phyloP scores from a whole-genome alignment of 805 yeast species.

The Komagataella populi region DNA sequence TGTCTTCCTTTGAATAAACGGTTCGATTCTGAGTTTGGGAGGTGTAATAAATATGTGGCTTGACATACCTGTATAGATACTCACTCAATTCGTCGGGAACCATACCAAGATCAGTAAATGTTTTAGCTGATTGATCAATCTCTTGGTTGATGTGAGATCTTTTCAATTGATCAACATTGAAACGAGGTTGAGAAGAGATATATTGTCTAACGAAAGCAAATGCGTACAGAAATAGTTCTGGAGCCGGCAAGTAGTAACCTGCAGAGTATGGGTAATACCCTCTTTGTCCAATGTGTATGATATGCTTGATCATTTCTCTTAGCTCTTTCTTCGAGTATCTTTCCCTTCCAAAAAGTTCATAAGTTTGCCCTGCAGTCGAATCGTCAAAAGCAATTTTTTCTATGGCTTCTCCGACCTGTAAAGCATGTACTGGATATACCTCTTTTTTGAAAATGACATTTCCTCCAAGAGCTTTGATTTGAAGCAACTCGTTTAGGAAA shows the following conservation, averaged over 20 bases:
- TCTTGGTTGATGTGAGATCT: constrained; percentile 59
- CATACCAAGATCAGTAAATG: constrained; percentile 63
- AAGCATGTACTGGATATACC: constrained; percentile 60
- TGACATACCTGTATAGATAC: constrained; percentile 28
- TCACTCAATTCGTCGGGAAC: constrained; percentile 39
- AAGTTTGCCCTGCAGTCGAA: constrained; percentile 62
- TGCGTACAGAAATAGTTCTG: constrained; percentile 29
- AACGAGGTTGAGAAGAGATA: constrained; percentile 21
- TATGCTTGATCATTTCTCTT: constrained; percentile 52
- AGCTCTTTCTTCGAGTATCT: constrained; percentile 46
- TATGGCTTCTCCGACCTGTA: constrained; percentile 67
- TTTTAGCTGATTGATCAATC: constrained; percentile 44
- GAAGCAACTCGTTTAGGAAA: constrained; percentile 48
- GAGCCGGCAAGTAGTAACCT: constrained; percentile 23
- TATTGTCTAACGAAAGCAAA: constrained; percentile 29
- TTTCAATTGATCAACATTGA: constrained; percentile 62
- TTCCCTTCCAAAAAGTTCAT: constrained; percentile 66
- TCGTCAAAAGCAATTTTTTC: constrained; percentile 75
- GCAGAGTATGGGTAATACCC: constrained; percentile 22
- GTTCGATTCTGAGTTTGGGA: constrained; percentile 23
- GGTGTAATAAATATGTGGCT: constrained; percentile 19
- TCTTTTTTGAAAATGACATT: constrained; percentile 55
- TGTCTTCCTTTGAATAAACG: constrained; percentile 21
- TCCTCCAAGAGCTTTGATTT: constrained; percentile 42
- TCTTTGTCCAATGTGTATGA: constrained; percentile 19